Evolutionary conservation across 2,329 filamentous ascomycete genomes (phyloP), one percentile per base, ranked within the genome.

Genomic region (Pseudogymnoascus sp.): DNA sequence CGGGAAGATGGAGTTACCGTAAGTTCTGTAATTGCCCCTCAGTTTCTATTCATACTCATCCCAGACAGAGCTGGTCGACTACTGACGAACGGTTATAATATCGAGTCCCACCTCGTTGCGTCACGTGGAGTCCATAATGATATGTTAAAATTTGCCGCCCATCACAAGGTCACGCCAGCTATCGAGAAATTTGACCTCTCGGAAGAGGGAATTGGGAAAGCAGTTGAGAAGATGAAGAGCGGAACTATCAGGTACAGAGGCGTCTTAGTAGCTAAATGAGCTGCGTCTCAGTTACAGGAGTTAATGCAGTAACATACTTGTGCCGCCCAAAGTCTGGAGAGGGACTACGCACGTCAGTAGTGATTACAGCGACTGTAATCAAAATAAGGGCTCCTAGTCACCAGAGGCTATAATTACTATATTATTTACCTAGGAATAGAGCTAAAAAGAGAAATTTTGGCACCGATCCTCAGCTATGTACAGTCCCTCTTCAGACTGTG

Each of bases 61-160:
- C 8, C 1, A 33, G 28, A 56, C 26, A 53, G 50, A 4, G 50
- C 26, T 33, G 50, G 50, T 4, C 19, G 33, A 12, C n/a, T 68
- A 53, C 65, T 67, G 53, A 67, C 63, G 53, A 63, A 67, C 12
- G 62, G 53, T 19, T 68, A 67, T 60, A 63, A 62, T 16, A 12
- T 68, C 11, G 59, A 63, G 22, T 62, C 61, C 4, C 65, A 60
- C 8, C 60, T 69, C 8, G 66, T 68, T 14, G 66, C 66, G 1
- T 63, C 65, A 8, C 38, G 66, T 12, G 33, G 37, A 2, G 60
- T 65, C 8, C 65, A 67, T 33, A 59, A 64, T n/a, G 65, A 66
- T 19, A 69, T 69, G 67, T 50, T 69, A 6, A 46, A 28, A 4
- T 69, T 68, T 61, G 66, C 66, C 6, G 67, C 67, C 5, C 40